Percentiles rank a stretch among this genome's conserved stretches.
Evolutionary conservation across 2,329 filamentous ascomycete genomes (phyloP).

Genomic region (Fusarium verticillioides): DNA sequence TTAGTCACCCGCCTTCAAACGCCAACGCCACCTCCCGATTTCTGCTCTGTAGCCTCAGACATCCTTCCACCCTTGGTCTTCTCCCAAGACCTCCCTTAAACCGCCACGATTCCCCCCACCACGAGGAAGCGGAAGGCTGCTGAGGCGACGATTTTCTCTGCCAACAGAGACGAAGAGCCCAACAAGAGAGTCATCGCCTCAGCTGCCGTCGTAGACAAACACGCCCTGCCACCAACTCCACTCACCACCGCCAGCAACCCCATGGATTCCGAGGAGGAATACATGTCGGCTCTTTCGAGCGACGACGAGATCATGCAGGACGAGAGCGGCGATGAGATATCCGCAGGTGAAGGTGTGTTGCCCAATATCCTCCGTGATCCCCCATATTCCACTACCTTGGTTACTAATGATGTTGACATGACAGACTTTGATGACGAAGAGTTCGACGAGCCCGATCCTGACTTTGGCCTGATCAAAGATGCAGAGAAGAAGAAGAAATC

Average conservation of each 20-base stretch:
- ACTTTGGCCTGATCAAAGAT: slow-evolving; percentile 68
- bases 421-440: slow-evolving; percentile 69
- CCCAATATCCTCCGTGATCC: slow-evolving; percentile 21
- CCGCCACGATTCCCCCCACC: slow-evolving; percentile 68
- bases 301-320: slow-evolving; percentile 80
- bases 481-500: slow-evolving; percentile 76
- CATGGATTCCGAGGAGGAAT: slow-evolving; percentile 97
- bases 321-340: slow-evolving; percentile 79
- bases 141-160: slow-evolving; percentile 69
- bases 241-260: slow-evolving; percentile 64
- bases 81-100: slow-evolving; percentile 28
- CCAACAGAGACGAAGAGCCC: slow-evolving; percentile 54
- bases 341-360: slow-evolving; percentile 60
- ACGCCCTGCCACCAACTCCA: slow-evolving; percentile 67
- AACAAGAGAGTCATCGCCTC: slow-evolving; percentile 69
- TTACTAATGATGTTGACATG: slow-evolving; percentile 25
- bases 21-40: slow-evolving; percentile 33
- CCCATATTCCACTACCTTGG: slow-evolving; percentile 4
- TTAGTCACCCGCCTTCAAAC: slow-evolving; percentile 39
- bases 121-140: slow-evolving; percentile 72
- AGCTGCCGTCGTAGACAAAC: slow-evolving; percentile 52
- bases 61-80: slow-evolving; percentile 16
- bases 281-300: slow-evolving; percentile 83
- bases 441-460: slow-evolving; percentile 66
- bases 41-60: slow-evolving; percentile 29